Evolutionary conservation across 371 early-diverging fungal genomes (phyloP), one percentile per base, ranked within the genome.

Genomic region (Furculomyces boomerangus): DNA sequence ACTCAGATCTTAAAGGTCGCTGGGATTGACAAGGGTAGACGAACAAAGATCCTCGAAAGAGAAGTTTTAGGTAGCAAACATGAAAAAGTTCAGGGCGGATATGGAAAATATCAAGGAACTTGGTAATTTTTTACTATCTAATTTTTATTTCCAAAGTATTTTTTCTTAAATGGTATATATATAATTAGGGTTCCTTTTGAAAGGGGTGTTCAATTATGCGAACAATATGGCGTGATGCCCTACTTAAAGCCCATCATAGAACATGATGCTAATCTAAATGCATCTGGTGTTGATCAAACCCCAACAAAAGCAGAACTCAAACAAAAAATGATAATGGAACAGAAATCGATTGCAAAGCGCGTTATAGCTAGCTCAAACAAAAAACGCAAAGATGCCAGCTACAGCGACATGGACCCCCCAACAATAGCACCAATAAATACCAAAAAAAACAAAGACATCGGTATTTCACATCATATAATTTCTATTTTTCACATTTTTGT

Each of bases 1-100:
- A 93, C 94, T 0, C 94, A 93, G 65, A 84, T 93, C 56, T 72
- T 93, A 24, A 93, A 93, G 70, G 93, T 91, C 18, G 94, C 92
- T 16, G 81, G 79, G 28, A 77, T 92, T 54, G 92, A 90, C 49
- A 92, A 93, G 74, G 83, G 82, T 1, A 75, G 76, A 56, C 73
- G 94, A 30, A 89, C 91, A 20, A 80, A 86, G 55, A 89, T 93
- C 56, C 67, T 93, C 41, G 94, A 93, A 62, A 73, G 78, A 54
- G 89, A 88, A 60, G 79, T 91, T 1, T 78, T 79, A 56, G 74
- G 60, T 0, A 89, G 88, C 7, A 66, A 72, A 41, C 89, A 86
- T 58, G 93, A 93, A 54, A 91, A 91, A 64, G 83, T 93, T 3
- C 93, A 92, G 67, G 94, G 94, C 16, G 94, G 94, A 13, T 91